Evolutionary conservation across 2,329 filamentous ascomycete genomes (phyloP).

Genomic region (Alternaria longipes): DNA sequence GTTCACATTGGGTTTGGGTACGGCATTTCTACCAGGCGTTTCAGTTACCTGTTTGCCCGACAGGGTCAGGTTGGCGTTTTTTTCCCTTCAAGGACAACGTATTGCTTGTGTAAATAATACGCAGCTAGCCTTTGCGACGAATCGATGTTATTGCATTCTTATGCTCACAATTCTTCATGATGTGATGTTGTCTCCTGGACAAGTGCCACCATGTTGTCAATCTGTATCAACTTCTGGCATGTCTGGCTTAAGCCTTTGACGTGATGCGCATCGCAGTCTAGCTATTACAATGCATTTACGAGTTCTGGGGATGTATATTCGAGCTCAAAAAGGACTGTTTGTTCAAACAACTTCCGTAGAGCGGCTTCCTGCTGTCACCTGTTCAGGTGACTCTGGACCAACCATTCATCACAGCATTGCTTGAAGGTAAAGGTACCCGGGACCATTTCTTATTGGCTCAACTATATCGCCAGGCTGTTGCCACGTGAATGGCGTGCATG

Average conservation of each 20-base stretch:
- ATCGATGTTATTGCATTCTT: not conserved
- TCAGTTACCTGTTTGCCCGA: conserved; percentile 14
- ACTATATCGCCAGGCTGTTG: not conserved
- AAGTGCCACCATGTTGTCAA: too few relatives aligned
- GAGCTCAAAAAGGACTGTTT: not conserved
- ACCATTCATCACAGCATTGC: not conserved
- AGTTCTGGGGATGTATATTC: not conserved
- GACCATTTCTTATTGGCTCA: not conserved
- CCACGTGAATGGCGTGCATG: conserved; percentile 1
- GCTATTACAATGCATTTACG: not conserved
- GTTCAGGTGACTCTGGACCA: not conserved
- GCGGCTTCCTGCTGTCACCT: too few relatives aligned
- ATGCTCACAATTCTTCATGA: not conserved
- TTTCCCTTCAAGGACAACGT: not conserved
- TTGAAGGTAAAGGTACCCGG: not conserved
- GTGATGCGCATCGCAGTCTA: not conserved
- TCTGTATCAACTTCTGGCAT: too few relatives aligned
- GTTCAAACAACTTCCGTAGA: not conserved
- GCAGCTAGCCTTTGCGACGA: not conserved
- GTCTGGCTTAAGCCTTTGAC: too few relatives aligned
- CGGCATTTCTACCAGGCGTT: not conserved
- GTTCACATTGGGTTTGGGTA: not conserved
- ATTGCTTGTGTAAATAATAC: not conserved
- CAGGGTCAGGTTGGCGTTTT: conserved; percentile 20
- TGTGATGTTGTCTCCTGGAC: not conserved